phyloP scores from a whole-genome alignment of 495 filamentous ascomycete genomes.

The Aspergillus affinis region DNA sequence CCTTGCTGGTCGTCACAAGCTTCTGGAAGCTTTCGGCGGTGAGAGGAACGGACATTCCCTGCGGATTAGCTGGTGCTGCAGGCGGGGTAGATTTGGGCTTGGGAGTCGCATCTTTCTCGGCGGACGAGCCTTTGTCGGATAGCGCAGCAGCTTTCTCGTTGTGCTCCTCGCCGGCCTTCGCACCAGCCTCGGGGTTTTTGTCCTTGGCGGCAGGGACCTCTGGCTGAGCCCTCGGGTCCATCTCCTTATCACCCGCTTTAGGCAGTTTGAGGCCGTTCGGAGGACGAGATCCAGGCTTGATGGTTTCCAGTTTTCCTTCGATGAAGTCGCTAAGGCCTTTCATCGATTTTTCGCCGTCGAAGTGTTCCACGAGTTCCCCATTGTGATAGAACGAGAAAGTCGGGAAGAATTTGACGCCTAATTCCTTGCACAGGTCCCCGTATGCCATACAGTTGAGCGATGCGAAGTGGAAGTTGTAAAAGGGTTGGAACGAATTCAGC shows the following conservation, averaged over 20 bases:
- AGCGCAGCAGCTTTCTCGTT: slow-evolving; percentile 40
- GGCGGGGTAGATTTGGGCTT: slow-evolving; percentile 41
- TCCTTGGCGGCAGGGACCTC: slow-evolving; percentile 49
- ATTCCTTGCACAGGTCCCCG: slow-evolving; percentile 67
- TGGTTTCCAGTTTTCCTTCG: slow-evolving; percentile 74
- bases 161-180: slow-evolving; percentile 46
- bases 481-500: slow-evolving; percentile 64
- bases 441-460: slow-evolving; percentile 80
- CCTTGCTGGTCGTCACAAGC: slow-evolving; percentile 78
- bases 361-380: slow-evolving; percentile 63
- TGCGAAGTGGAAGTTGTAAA: slow-evolving; percentile 89
- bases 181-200: slow-evolving; percentile 45
- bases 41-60: slow-evolving; percentile 71
- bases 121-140: slow-evolving; percentile 26
- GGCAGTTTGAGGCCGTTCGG: slow-evolving; percentile 60
- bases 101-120: slow-evolving; percentile 29
- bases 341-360: slow-evolving; percentile 62
- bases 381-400: slow-evolving; percentile 81
- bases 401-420: slow-evolving; percentile 67
- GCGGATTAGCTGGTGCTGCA: slow-evolving; percentile 62
- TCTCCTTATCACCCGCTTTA: slow-evolving; percentile 51
- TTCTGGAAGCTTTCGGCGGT: slow-evolving; percentile 84
- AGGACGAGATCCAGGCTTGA: slow-evolving; percentile 76
- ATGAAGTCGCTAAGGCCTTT: slow-evolving; percentile 62
- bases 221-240: slow-evolving; percentile 49